Base-by-base conservation (phyloP, 495 filamentous ascomycete genomes). In the Friedmanniomyces simplex region DNA sequence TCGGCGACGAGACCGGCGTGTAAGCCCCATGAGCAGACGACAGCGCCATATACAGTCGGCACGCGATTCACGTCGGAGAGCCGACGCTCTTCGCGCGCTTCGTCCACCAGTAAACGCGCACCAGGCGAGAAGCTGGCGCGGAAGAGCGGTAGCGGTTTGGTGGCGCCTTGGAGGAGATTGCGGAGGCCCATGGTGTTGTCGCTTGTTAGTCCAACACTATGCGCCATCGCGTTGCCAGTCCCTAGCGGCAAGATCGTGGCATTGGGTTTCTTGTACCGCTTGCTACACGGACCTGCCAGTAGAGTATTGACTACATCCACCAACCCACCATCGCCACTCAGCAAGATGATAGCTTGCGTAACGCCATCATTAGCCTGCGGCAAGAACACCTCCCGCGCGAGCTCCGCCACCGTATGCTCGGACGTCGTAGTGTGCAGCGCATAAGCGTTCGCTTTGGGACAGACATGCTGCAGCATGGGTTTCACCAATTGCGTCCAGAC, bases 1-100 rank as follows among this genome's bases (percentile, higher is more conserved):
- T 95, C 88, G 41, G 87, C 90, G 24, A 97, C 90, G 0, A 97
- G 72, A 14, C 81, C 77, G 34, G 91, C 87, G 67, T 97, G 91
- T 56, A 96, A 79, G 36, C 85, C 91, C 81, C 90, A 95, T 60
- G 83, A 88, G 28, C 82, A 82, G 13, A 96, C 90, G 30, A 96
- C 86, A 13, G 84, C 84, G n/a, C 88, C 89, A 21, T 91, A 69
- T 43, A 71, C 69, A 5, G 61, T 50, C 1, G 56, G 43, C n/a
- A 30, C 22, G 30, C 57, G 57, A 30, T 52, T 32, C 26, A 68
- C 47, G 20, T 30, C 62, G 26, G 68, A 28, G 37, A 68, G 61
- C 41, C 66, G 59, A 24, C 71, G 55, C 6, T 59, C 57, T n/a
- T 66, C 69, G 26, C 57, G 62, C 0, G 69, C 70, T 60, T 75